phyloP scores from a whole-genome alignment of 345 rosid genomes.

The rapeseed (Brassica napus) region DNA sequence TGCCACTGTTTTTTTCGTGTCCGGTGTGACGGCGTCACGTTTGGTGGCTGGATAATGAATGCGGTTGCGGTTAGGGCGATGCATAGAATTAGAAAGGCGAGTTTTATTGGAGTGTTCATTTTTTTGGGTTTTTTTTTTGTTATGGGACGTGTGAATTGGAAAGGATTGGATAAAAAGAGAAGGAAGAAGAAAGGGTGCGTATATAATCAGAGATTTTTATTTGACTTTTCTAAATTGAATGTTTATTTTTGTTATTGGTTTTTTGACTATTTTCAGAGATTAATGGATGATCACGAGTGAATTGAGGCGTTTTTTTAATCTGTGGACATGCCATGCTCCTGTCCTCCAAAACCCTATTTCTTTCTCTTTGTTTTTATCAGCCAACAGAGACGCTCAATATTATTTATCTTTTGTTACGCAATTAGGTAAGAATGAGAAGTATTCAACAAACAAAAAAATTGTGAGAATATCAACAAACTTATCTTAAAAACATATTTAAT shows the following conservation, averaged over 20 bases:
- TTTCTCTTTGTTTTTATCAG: neutral
- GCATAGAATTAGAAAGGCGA: neutral
- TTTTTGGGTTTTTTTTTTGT: neutral
- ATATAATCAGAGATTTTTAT: neutral
- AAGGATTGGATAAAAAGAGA: neutral
- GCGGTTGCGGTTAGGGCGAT: neutral
- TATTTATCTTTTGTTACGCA: neutral
- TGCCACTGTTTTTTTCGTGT: neutral
- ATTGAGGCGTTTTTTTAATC: neutral
- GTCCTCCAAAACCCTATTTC: neutral
- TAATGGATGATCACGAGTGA: neutral
- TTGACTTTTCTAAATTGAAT: neutral
- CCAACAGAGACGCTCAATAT: neutral
- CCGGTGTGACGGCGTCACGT: neutral
- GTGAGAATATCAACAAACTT: neutral
- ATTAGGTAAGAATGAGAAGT: neutral
- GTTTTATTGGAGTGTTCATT: neutral
- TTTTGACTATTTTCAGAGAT: neutral
- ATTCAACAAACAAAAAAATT: neutral
- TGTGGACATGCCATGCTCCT: neutral
- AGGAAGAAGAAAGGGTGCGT: neutral
- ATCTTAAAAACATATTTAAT: neutral
- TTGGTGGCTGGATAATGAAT: neutral
- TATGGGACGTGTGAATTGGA: neutral
- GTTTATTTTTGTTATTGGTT: neutral